Evolutionary conservation across 1,284 basidiomycete species (phyloP), one percentile per base, ranked within the genome.

Genomic region (Cryptococcus depauperatus): DNA sequence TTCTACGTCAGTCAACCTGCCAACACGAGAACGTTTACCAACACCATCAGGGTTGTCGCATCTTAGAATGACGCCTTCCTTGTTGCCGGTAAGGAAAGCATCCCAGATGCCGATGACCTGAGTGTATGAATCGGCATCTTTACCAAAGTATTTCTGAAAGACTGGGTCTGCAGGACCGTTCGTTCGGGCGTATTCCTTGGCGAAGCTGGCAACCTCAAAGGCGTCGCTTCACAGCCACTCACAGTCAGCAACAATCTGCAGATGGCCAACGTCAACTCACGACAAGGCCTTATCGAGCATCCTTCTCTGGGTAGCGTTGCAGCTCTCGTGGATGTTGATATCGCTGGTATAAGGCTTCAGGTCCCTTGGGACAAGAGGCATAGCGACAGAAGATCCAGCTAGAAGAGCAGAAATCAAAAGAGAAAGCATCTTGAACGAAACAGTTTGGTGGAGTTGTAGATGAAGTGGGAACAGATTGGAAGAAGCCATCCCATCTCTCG

Each of bases 21-120:
- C 13, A 22, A 23, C 13, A 38, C 13, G 18, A 23, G 21, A 23
- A 38, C 10, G 14, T 19, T 43, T 19, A 55, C 64, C 64, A 43
- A 70, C 68, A 34, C 58, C 59, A 37, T 74, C 72, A 11, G 58
- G 54, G 52, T 74, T 55, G 48, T 74, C 72, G 50, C 73, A 74
- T 40, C 72, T 59, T 27, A 72, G 39, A 1, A 67, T 18, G 3
- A 66, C 60, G 16, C 63, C 66, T 7, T 56, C 39, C 55, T 71
- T 69, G 60, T 69, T 64, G 6, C 43, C 44, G 25, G 40, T 38
- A 35, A 72, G 46, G n/a, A 72, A 43, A 8, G 59, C 51, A 10
- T 66, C 58, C 44, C 56, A 69, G 16, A 64, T 59, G 9, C 70
- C 70, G 3, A 69, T 28, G 13, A 57, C 65, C 2, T 62, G 50